Conservation (phyloP, 352 stramenopile species). For the Globisporangium yorkense region DNA sequence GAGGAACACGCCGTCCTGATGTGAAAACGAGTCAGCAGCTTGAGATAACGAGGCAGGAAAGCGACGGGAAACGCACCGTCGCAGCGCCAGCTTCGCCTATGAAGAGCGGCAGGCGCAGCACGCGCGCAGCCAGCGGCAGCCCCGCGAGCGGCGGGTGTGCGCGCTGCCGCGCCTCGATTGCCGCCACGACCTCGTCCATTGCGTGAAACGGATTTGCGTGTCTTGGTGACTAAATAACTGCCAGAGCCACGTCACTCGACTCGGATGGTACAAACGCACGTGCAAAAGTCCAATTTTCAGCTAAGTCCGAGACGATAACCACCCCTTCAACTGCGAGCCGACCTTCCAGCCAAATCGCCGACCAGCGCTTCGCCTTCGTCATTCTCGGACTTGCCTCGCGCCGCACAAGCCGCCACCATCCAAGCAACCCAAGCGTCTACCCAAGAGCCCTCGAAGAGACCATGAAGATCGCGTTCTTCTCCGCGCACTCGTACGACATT, state of each 20-base stretch:
- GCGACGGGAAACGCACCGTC: slow-evolving; percentile 18
- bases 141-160: slow-evolving; percentile 41
- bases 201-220: neutral
- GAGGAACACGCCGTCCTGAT: slow-evolving; percentile 25
- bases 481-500: slow-evolving; percentile 66
- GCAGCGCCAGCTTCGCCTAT: slow-evolving; percentile 51
- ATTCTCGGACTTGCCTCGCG: neutral
- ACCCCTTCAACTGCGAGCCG: neutral
- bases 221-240: no score
- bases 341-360: neutral
- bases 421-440: no score
- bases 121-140: slow-evolving; percentile 32
- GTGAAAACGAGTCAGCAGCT: no score
- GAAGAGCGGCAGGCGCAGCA: slow-evolving; percentile 43
- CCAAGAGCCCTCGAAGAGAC: no score
- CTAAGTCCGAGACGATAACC: neutral
- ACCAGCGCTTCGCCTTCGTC: neutral
- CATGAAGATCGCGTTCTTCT: slow-evolving; percentile 82
- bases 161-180: slow-evolving; percentile 35
- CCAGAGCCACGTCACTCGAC: neutral
- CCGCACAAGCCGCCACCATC: neutral
- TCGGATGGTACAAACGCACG: neutral
- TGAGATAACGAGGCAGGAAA: neutral
- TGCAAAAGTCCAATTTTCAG: neutral
- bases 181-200: slow-evolving; percentile 21